These are phyloP conservation scores for Solanum hybrid DNA, from an alignment of 305 asterid species.

Conservation along the genomic window DNA sequence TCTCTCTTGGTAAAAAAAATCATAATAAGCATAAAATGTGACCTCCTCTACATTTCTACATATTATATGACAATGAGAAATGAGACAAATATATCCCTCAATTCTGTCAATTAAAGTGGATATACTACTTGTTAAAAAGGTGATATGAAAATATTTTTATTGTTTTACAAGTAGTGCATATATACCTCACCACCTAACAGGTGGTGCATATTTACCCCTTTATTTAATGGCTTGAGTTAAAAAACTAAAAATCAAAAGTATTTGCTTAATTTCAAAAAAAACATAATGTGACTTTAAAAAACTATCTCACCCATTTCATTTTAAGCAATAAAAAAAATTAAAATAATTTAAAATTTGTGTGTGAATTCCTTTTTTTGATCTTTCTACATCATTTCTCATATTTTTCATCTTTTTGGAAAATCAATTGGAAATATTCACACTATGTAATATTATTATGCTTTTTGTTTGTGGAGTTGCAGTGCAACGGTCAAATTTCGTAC, in stretches of 20 bases:
- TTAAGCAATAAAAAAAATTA: too few species aligned
- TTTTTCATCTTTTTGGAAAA: too few species aligned
- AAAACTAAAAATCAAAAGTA: background rate
- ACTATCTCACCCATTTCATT: background rate
- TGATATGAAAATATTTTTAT: background rate
- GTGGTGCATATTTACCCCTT: background rate
- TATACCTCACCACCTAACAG: background rate
- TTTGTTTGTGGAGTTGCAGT: too few species aligned
- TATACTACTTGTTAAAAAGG: background rate
- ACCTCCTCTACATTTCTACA: background rate
- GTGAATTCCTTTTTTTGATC: too few species aligned
- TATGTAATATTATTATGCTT: too few species aligned
- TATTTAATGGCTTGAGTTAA: background rate
- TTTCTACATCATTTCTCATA: too few species aligned
- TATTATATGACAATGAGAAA: background rate
- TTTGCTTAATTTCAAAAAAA: background rate
- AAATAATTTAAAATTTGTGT: too few species aligned
- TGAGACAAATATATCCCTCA: background rate
- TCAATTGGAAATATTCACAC: too few species aligned
- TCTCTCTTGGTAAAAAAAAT: background rate
- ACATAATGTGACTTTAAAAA: background rate
- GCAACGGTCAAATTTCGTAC: too few species aligned
- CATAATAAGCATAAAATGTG: background rate
- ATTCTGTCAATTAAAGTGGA: background rate
- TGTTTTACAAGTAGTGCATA: background rate